These are phyloP conservation scores for Sutorius eximius DNA, from an alignment of 1,284 basidiomycete genomes.

Conservation along the genomic window DNA sequence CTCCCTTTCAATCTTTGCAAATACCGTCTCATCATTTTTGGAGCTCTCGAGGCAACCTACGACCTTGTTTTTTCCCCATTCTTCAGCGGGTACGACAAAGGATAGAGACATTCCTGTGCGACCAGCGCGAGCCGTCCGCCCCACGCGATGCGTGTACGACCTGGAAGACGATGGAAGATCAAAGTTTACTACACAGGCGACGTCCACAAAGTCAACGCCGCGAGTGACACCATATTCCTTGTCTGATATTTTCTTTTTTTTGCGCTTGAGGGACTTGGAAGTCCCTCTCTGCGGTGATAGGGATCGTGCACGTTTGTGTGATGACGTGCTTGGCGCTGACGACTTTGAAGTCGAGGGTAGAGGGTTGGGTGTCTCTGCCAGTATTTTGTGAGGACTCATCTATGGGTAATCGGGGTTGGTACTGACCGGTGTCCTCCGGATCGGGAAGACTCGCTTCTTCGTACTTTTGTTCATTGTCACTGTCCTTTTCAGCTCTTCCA, in stretches of 20 bases:
- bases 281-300: slow-evolving; percentile 31
- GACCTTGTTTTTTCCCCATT: slow-evolving; percentile 79
- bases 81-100: slow-evolving; percentile 77
- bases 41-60: slow-evolving; percentile 69
- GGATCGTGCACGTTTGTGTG: slow-evolving; percentile 37
- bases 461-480: slow-evolving; percentile 42
- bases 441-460: slow-evolving; percentile 4
- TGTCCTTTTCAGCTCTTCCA: slow-evolving; percentile 53
- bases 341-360: neutral
- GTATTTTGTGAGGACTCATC: neutral
- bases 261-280: slow-evolving; percentile 41
- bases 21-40: slow-evolving; percentile 70
- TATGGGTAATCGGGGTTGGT: neutral
- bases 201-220: slow-evolving; percentile 96
- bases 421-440: slow-evolving; percentile 18
- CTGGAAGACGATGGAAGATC: slow-evolving; percentile 88
- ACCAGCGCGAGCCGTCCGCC: slow-evolving; percentile 94
- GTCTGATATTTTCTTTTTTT: slow-evolving; percentile 46
- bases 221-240: slow-evolving; percentile 94
- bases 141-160: slow-evolving; percentile 96
- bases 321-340: slow-evolving; percentile 11
- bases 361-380: slow-evolving; percentile 9
- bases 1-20: slow-evolving; percentile 74
- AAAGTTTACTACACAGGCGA: slow-evolving; percentile 98
- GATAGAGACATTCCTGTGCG: slow-evolving; percentile 91